Evolutionary conservation across 768 basidiomycete genomes (phyloP).

Genomic region (Mycena rosella): DNA sequence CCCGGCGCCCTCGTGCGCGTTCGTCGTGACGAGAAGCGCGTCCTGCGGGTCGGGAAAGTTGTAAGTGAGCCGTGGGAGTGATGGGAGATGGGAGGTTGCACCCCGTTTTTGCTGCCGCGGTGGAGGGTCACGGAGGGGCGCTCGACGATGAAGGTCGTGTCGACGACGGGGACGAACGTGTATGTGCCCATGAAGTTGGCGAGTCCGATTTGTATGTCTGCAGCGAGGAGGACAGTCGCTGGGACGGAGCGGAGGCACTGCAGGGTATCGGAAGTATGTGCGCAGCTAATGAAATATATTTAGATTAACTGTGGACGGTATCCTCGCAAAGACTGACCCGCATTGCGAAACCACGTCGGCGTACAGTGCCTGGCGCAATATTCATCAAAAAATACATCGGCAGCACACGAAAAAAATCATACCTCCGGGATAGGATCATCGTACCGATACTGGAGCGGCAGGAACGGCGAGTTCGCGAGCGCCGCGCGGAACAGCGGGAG

Average conservation of each 20-base stretch:
- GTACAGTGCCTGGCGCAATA: neutral
- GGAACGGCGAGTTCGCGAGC: constrained; percentile 45
- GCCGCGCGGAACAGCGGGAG: constrained; percentile 44
- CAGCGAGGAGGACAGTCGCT: constrained; percentile 34
- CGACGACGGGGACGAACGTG: constrained; percentile 49
- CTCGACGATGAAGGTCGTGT: constrained; percentile 47
- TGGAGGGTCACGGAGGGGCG: constrained; percentile 44
- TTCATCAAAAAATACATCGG: neutral
- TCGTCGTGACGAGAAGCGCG: constrained; percentile 11
- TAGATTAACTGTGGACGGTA: neutral
- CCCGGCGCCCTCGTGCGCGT: neutral
- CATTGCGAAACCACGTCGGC: neutral
- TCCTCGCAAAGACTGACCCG: neutral
- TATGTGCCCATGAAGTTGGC: constrained; percentile 44
- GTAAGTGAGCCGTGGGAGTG: neutral
- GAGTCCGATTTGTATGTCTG: constrained; percentile 41
- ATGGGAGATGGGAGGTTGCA: constrained; percentile 31
- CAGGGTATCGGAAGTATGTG: constrained; percentile 2
- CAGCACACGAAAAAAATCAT: no score
- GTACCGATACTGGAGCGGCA: constrained; percentile 48
- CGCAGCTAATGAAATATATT: constrained; percentile 34
- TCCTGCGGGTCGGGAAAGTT: neutral
- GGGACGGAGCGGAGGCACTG: constrained; percentile 34
- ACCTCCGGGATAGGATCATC: constrained; percentile 42
- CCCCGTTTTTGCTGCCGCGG: constrained; percentile 45